phyloP scores from a whole-genome alignment of 1,139 yeast species.

The Pichia sp. region DNA sequence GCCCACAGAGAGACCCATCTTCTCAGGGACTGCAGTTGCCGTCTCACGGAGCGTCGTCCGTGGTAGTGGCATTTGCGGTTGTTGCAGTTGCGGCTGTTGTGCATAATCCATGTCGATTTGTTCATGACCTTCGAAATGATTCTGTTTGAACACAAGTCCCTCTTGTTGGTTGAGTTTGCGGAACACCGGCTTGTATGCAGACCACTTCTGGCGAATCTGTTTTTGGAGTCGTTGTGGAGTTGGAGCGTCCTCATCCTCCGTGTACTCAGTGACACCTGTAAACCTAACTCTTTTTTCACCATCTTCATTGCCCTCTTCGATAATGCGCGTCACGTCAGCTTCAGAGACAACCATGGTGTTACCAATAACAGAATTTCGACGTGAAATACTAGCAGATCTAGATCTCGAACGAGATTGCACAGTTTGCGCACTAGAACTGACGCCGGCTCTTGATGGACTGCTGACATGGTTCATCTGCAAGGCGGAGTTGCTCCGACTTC shows the following conservation, averaged over 20 bases:
- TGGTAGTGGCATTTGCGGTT: background rate
- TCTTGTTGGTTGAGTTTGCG: constrained; percentile 42
- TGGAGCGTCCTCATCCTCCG: constrained; percentile 52
- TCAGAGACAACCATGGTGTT: constrained; percentile 18
- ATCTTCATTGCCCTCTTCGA: constrained; percentile 14
- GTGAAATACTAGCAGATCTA: background rate
- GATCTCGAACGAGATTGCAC: constrained; percentile 21
- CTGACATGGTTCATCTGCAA: no score
- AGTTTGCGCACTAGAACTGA: no score
- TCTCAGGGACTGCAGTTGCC: background rate
- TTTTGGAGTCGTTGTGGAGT: constrained; percentile 38
- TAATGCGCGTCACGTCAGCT: constrained; percentile 7
- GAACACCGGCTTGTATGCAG: constrained; percentile 24
- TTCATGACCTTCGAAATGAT: constrained; percentile 13
- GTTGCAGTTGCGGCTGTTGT: background rate
- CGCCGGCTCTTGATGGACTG: no score
- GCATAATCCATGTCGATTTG: constrained; percentile 10
- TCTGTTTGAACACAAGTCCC: constrained; percentile 41
- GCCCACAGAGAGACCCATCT: background rate
- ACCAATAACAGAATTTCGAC: constrained; percentile 13
- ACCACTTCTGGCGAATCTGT: constrained; percentile 35
- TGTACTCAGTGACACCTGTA: constrained; percentile 44
- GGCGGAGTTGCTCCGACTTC: constrained; percentile 21
- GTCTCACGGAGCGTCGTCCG: background rate
- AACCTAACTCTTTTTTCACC: constrained; percentile 41